Evolutionary conservation across 192 early-diverging fungal species (phyloP).

Genomic region (Coemansia sp.): DNA sequence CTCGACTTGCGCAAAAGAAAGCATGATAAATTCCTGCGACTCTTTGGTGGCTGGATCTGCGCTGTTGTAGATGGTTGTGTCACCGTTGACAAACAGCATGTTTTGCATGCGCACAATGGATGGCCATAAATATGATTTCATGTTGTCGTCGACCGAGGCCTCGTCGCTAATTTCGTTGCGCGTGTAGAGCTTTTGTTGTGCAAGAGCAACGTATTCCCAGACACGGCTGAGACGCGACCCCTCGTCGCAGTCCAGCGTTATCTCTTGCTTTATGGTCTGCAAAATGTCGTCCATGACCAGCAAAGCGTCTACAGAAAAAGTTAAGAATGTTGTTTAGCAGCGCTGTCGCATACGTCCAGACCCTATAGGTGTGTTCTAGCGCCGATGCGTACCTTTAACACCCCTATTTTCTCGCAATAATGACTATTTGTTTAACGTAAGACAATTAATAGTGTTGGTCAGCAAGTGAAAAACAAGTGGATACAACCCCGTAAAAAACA

Average conservation of each 20-base stretch:
- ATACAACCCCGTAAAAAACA: neutral
- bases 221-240: constrained; percentile 28
- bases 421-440: too few species aligned
- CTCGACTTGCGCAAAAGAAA: constrained; percentile 10
- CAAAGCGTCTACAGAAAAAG: neutral
- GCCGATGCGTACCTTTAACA: too few species aligned
- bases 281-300: constrained; percentile 40
- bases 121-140: constrained; percentile 44
- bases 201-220: constrained; percentile 38
- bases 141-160: constrained; percentile 1
- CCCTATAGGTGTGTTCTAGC: neutral
- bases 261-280: constrained; percentile 32
- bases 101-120: constrained; percentile 16
- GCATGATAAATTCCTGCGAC: constrained; percentile 3
- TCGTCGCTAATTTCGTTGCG: constrained; percentile 9
- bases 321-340: neutral
- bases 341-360: neutral
- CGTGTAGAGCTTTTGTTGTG: constrained; percentile 19
- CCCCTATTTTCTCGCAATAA: too few species aligned
- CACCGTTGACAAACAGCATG: constrained; percentile 21
- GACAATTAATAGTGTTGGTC: too few species aligned
- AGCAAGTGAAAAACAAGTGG: neutral
- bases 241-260: constrained; percentile 38
- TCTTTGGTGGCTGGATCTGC: constrained; percentile 3
- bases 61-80: constrained; percentile 12